Percentiles rank a stretch among this genome's conserved stretches.
phyloP scores from a whole-genome alignment of 352 stramenopile species.

The Globisporangium emineosum region DNA sequence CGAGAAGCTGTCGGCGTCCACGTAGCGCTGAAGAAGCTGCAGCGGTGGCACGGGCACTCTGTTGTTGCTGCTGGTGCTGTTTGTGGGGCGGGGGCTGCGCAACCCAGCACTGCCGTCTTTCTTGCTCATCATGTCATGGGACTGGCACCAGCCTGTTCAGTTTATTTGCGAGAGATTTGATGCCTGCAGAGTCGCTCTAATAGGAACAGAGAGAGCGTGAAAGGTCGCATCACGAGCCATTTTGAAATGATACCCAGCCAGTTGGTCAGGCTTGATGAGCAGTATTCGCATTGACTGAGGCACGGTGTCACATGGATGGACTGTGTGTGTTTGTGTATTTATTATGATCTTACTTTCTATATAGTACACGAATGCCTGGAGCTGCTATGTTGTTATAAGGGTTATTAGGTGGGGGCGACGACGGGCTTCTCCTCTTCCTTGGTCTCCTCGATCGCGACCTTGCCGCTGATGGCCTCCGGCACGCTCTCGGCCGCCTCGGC shows the following conservation, averaged over 20 bases:
- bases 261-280: not conserved
- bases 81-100: slow-evolving; percentile 13
- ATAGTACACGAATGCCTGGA: too few relatives aligned
- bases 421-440: slow-evolving; percentile 56
- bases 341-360: too few relatives aligned
- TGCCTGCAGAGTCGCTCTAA: not conserved
- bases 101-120: slow-evolving; percentile 7
- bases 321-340: not conserved
- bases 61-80: not conserved
- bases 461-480: slow-evolving; percentile 22
- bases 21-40: slow-evolving; percentile 9
- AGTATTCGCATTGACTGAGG: too few relatives aligned
- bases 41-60: slow-evolving; percentile 5
- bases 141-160: not conserved
- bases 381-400: too few relatives aligned
- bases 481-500: slow-evolving; percentile 31
- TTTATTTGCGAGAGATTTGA: not conserved
- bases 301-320: not conserved
- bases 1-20: slow-evolving; percentile 12
- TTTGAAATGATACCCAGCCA: not conserved
- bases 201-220: not conserved
- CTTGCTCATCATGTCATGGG: slow-evolving; percentile 10
- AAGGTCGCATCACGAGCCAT: not conserved
- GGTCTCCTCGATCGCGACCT: slow-evolving; percentile 29
- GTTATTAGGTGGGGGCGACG: slow-evolving; percentile 18